These are phyloP conservation scores for Apiosordaria backusii DNA, from an alignment of 495 filamentous ascomycete genomes.

Conservation along the genomic window DNA sequence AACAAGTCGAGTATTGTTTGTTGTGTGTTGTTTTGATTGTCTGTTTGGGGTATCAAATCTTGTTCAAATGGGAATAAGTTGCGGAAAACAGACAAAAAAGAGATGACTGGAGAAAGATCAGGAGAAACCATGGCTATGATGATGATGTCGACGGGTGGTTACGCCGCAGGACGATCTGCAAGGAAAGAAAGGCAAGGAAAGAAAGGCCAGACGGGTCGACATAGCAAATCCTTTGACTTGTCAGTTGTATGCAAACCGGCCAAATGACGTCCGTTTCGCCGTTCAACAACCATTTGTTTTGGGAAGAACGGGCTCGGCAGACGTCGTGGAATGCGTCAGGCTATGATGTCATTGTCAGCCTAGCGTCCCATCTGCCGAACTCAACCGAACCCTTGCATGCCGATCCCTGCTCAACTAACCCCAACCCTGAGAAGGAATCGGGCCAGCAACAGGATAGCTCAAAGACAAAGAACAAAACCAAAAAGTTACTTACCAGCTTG, in stretches of 20 bases:
- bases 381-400: neutral
- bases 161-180: neutral
- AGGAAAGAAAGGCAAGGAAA: conserved; percentile 1
- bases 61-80: neutral
- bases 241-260: neutral
- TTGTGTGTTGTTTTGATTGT: neutral
- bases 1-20: too few species aligned
- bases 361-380: neutral
- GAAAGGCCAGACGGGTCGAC: neutral
- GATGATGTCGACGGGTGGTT: neutral
- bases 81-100: neutral
- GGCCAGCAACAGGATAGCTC: neutral
- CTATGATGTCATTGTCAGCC: neutral
- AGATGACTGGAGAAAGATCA: neutral
- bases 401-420: neutral
- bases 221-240: neutral
- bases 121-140: neutral
- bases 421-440: neutral
- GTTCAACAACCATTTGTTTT: neutral
- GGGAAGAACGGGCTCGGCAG: neutral
- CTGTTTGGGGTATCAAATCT: neutral
- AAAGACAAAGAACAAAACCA: neutral
- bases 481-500: too few species aligned
- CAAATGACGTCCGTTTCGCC: neutral
- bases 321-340: neutral